These are phyloP conservation scores for Linnemannia schmuckeri DNA, from an alignment of 192 early-diverging fungal genomes.

Conservation along the genomic window DNA sequence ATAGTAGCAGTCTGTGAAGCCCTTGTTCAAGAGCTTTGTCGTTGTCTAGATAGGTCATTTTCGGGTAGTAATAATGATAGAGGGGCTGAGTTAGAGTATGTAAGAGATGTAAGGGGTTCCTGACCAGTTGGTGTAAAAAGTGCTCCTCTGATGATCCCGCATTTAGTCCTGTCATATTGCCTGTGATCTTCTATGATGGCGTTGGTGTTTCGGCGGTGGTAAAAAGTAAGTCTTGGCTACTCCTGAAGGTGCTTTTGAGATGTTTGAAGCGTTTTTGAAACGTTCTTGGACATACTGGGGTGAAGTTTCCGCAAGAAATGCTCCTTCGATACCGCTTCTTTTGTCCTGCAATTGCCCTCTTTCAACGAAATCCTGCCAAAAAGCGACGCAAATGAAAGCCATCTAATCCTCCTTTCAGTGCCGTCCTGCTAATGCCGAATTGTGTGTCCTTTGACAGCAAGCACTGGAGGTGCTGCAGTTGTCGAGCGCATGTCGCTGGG, in stretches of 20 bases:
- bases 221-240: neutral
- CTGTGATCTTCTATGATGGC: too few relatives aligned
- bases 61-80: neutral
- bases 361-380: neutral
- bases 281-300: neutral
- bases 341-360: neutral
- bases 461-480: neutral
- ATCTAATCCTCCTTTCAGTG: neutral
- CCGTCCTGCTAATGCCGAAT: neutral
- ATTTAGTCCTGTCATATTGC: too few relatives aligned
- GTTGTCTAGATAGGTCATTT: slow-evolving; percentile 29
- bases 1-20: slow-evolving; percentile 56
- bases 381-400: neutral
- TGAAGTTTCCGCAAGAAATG: neutral
- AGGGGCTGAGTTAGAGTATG: neutral
- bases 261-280: too few relatives aligned
- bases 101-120: too few relatives aligned
- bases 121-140: too few relatives aligned
- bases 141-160: too few relatives aligned
- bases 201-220: neutral
- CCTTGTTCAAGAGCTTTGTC: slow-evolving; percentile 47
- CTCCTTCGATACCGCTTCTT: neutral
- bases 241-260: neutral
- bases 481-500: neutral
- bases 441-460: neutral